Conservation (phyloP, 225 moss, liverwort and hornwort genomes). For the Asterella californica region DNA sequence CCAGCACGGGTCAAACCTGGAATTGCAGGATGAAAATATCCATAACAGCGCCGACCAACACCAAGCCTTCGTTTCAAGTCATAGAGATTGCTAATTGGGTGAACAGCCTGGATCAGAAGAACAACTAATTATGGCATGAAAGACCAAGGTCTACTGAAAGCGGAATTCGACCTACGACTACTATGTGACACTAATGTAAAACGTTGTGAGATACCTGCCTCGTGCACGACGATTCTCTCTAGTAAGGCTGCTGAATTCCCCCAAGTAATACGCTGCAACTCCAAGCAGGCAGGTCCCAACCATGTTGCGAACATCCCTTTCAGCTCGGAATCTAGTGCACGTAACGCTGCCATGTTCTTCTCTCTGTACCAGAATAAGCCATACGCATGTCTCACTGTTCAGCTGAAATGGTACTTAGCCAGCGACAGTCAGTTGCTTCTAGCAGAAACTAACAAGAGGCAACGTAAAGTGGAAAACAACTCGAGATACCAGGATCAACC, state of each 20-base stretch:
- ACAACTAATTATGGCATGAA: background rate
- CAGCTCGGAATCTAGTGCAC: constrained; percentile 82
- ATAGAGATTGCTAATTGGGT: constrained; percentile 89
- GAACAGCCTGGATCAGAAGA: constrained; percentile 65
- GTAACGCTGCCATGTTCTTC: constrained; percentile 70
- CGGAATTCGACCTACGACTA: background rate
- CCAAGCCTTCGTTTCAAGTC: constrained; percentile 91
- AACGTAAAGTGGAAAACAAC: background rate
- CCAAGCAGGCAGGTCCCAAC: constrained; percentile 96
- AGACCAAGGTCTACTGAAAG: background rate
- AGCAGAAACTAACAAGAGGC: background rate
- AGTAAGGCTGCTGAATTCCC: constrained; percentile 76
- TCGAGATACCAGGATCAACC: background rate
- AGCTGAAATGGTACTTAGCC: background rate
- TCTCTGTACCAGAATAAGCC: constrained; percentile 43
- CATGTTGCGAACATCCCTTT: constrained; percentile 84
- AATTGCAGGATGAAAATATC: constrained; percentile 94
- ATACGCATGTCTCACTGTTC: background rate
- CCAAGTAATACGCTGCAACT: constrained; percentile 87
- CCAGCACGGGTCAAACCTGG: constrained; percentile 58
- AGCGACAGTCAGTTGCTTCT: background rate
- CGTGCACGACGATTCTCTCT: constrained; percentile 90
- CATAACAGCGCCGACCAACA: constrained; percentile 84
- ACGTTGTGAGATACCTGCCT: constrained; percentile 43
- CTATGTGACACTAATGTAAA: background rate